Percentiles rank a stretch among this genome's conserved stretches.
phyloP scores from a whole-genome alignment of 306 rosid genomes.

The Luffa aegyptiaca region DNA sequence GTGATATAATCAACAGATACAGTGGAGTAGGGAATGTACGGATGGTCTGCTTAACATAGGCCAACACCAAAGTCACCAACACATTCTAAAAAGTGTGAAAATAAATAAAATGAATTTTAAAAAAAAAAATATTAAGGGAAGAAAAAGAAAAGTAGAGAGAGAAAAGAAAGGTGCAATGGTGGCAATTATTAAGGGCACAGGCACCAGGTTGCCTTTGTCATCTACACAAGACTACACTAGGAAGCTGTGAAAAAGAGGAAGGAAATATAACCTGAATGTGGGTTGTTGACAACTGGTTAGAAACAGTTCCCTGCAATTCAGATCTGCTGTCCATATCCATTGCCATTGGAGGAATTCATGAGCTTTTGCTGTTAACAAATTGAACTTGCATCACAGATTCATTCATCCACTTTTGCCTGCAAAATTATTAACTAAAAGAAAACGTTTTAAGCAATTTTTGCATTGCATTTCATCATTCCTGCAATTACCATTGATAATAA shows the following conservation, averaged over 20 bases:
- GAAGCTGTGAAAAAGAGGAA: neutral
- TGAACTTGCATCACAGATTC: neutral
- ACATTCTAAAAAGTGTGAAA: neutral
- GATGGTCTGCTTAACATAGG: slow-evolving; percentile 1
- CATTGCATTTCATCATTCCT: neutral
- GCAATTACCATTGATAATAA: neutral
- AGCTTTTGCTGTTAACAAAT: neutral
- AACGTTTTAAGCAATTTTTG: neutral
- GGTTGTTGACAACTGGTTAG: neutral
- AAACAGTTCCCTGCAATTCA: slow-evolving; percentile 1
- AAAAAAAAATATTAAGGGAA: neutral
- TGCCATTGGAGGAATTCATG: neutral
- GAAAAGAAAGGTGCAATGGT: neutral
- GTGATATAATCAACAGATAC: neutral
- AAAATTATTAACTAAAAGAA: neutral
- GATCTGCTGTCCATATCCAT: neutral
- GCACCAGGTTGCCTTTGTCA: neutral
- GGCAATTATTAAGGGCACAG: neutral
- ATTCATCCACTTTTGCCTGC: neutral
- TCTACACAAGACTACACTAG: neutral
- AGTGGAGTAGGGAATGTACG: neutral
- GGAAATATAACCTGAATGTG: neutral
- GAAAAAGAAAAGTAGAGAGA: neutral
- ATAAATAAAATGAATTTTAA: neutral
- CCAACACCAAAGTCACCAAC: neutral